Evolutionary conservation across 805 yeast genomes (phyloP).

Genomic region (Kockiozyma suomiensis): DNA sequence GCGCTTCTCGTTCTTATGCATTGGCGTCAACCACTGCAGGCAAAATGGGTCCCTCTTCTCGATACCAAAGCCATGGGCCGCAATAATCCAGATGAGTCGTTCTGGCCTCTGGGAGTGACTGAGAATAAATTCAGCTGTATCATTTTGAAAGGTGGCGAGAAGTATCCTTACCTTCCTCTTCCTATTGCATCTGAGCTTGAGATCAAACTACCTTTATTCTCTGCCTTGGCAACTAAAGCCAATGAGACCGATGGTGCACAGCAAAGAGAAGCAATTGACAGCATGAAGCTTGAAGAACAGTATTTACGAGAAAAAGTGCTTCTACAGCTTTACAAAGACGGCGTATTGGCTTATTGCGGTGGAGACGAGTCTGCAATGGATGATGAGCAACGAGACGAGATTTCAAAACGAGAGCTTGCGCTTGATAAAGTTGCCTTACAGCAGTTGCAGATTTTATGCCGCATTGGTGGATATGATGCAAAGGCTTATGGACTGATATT

Average conservation of each 20-base stretch:
- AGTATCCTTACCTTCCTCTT: slow-evolving; percentile 80
- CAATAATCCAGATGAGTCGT: slow-evolving; percentile 59
- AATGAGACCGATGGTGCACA: slow-evolving; percentile 3
- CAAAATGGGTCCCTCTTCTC: slow-evolving; percentile 85
- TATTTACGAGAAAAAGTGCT: slow-evolving; percentile 25
- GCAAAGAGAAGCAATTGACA: slow-evolving; percentile 13
- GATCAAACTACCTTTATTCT: slow-evolving; percentile 62
- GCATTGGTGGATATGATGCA: slow-evolving; percentile 47
- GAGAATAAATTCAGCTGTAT: slow-evolving; percentile 70
- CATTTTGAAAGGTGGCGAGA: slow-evolving; percentile 58
- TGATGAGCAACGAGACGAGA: slow-evolving; percentile 52
- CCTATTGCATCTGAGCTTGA: slow-evolving; percentile 82
- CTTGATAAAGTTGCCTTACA: slow-evolving; percentile 80
- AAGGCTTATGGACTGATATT: slow-evolving; percentile 72
- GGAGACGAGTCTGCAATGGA: slow-evolving; percentile 44
- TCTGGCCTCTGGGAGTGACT: slow-evolving; percentile 86
- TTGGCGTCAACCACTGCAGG: slow-evolving; percentile 77
- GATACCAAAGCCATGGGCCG: slow-evolving; percentile 53
- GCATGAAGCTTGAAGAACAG: slow-evolving; percentile 30
- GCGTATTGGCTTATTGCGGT: slow-evolving; percentile 45
- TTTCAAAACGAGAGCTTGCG: slow-evolving; percentile 54
- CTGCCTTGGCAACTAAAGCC: slow-evolving; percentile 9
- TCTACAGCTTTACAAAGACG: slow-evolving; percentile 28
- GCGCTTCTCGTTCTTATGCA: slow-evolving; percentile 67
- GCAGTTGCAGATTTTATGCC: slow-evolving; percentile 72